Evolutionary conservation across 78 protist species (phyloP).

Genomic region (Isochrysis galbana): DNA sequence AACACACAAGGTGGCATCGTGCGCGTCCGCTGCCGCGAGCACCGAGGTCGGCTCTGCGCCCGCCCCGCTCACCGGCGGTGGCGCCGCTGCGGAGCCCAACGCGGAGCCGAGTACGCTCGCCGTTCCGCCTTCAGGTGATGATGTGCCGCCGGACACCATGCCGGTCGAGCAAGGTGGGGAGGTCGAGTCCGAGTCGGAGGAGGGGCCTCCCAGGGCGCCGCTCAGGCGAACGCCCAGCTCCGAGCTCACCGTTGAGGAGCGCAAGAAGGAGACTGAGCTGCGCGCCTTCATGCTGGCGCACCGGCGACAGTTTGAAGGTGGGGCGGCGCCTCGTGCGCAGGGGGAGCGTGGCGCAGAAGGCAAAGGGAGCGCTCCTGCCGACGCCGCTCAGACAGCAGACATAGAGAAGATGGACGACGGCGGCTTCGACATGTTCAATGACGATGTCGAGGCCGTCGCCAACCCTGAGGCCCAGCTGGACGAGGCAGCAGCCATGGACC

Average conservation of each 20-base stretch:
- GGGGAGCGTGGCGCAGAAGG: neutral
- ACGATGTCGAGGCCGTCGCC: neutral
- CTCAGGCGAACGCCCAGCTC: neutral
- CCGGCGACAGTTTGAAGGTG: neutral
- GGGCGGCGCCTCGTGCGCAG: neutral
- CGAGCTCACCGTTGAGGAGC: neutral
- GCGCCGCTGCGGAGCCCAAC: neutral
- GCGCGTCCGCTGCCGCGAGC: neutral
- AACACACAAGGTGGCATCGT: neutral
- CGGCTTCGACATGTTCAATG: slow-evolving; percentile 10
- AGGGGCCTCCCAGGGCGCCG: neutral
- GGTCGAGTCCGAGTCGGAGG: neutral
- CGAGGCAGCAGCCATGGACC: neutral
- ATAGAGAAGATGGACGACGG: neutral
- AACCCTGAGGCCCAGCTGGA: neutral
- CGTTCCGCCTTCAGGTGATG: neutral
- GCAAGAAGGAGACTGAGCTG: neutral
- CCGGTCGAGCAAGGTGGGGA: neutral
- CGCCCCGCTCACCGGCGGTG: neutral
- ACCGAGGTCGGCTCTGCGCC: neutral
- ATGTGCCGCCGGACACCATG: neutral
- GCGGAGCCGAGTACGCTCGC: neutral
- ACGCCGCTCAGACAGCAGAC: neutral
- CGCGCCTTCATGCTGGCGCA: neutral
- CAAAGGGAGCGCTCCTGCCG: neutral